Evolutionary conservation across 1,139 yeast genomes (phyloP).

Genomic region (Sugiyamaella xylanicola): DNA sequence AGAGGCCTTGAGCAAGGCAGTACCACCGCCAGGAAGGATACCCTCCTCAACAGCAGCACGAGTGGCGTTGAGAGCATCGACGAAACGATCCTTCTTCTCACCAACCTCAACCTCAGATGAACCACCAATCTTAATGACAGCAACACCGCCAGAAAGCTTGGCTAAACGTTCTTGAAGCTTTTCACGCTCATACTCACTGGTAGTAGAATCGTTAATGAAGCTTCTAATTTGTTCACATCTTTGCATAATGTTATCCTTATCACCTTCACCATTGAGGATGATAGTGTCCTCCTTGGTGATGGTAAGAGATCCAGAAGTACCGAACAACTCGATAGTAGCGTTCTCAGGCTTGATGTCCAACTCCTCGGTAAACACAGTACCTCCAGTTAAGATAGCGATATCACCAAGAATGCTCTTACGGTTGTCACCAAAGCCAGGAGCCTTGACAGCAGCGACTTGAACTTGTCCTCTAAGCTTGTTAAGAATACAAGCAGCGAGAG

Average conservation of each 20-base stretch:
- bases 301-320: conserved; percentile 90
- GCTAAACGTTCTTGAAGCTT: conserved; percentile 98
- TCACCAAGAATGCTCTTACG: conserved; percentile 98
- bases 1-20: conserved; percentile 95
- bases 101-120: conserved; percentile 98
- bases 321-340: conserved; percentile 83
- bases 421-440: conserved; percentile 99
- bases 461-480: conserved; percentile 99
- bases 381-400: conserved; percentile 95
- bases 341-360: conserved; percentile 97
- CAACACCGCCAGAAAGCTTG: conserved; percentile 98
- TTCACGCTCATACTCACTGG: conserved; percentile 96
- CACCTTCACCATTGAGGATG: conserved; percentile 92
- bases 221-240: conserved; percentile 97
- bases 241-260: conserved; percentile 80
- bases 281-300: conserved; percentile 98
- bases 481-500: conserved; percentile 97
- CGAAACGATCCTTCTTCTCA: conserved; percentile 99
- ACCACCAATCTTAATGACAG: conserved; percentile 98
- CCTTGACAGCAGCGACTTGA: conserved; percentile 97
- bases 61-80: conserved; percentile 98
- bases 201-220: conserved; percentile 66
- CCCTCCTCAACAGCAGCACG: conserved; percentile 99
- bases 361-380: conserved; percentile 98
- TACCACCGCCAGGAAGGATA: conserved; percentile 99